Percentiles rank a stretch among this genome's conserved stretches.
phyloP scores from a whole-genome alignment of 768 basidiomycete species.

The Phanerochaete sordida region DNA sequence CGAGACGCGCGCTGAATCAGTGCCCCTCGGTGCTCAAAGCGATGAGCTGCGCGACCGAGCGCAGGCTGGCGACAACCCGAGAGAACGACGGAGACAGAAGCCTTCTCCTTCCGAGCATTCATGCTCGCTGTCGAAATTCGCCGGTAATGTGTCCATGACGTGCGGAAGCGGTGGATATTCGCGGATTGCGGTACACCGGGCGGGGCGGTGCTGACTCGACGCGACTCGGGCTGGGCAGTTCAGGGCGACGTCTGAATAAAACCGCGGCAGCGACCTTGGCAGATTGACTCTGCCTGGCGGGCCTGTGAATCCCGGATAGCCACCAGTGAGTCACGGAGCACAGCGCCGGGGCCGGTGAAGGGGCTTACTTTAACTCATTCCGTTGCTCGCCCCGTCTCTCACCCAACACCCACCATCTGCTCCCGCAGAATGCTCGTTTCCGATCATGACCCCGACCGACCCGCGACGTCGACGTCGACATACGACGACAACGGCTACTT shows the following conservation, averaged over 20 bases:
- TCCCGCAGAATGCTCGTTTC: background rate
- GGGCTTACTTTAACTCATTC: too few relatives aligned
- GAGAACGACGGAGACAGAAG: background rate
- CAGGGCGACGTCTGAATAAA: background rate
- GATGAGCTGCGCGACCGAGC: background rate
- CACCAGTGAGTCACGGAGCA: background rate
- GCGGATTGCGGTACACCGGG: background rate
- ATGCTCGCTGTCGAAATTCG: background rate
- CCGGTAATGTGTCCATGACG: background rate
- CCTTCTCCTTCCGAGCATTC: background rate
- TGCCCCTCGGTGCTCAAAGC: background rate
- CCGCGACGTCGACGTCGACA: background rate
- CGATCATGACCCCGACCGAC: background rate
- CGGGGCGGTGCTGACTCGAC: background rate
- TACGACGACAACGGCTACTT: background rate
- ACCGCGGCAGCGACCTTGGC: background rate
- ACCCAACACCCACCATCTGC: background rate
- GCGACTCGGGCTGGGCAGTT: background rate
- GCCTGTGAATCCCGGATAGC: background rate
- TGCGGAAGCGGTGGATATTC: background rate
- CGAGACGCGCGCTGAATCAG: background rate
- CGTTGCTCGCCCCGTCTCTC: background rate
- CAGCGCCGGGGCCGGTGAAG: background rate
- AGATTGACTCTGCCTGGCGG: background rate
- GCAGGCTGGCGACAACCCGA: background rate